Evolutionary conservation across 2,329 filamentous ascomycete species (phyloP), one percentile per base, ranked within the genome.

Genomic region (Phoma sp.): DNA sequence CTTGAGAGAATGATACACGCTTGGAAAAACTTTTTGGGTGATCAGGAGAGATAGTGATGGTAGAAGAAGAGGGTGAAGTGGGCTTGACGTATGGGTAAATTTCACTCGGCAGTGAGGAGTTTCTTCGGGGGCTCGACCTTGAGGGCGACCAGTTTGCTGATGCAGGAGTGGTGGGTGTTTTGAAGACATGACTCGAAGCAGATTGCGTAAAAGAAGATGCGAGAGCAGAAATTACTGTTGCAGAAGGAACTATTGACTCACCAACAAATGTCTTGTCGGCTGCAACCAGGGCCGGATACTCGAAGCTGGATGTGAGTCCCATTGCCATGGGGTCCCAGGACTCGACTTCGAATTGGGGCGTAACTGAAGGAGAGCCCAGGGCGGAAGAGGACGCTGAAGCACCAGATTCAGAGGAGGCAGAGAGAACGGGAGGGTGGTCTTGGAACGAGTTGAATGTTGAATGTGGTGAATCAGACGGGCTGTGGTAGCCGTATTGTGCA

Each of bases 281-380:
- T 36, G 78, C 77, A 39, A 80, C 72, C 54, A 83, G 80, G 31
- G 64, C 70, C 5, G 83, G 79, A 55, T 80, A 80, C 46, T 84
- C 77, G 69, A 85, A 85, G 43, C 82, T 76, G 67, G 90, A 84
- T 36, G 81, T 77, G 68, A 89, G 79, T 45, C 82, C 84, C 32
- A 89, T 77, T 48, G 82, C 82, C 84, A 84, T 60, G 83, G 84
- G 59, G 74, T 76, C 46, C 88, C 90, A 47, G 79, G 84, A 51
- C 76, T 87, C 55, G 33, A 55, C 48, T 81, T 81, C 56, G 82
- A 86, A 57, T 82, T 91, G 58, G 83, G 81, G 69, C 81, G 85
- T 46, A 82, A 88, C 27, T 81, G 84, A 78, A 25, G 81, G 81
- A 6, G 81, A 84, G 38, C 78, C 80, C 61, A 80, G 78, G 15